Percentiles rank a stretch among this genome's conserved stretches.
These are phyloP conservation scores for Pulveroboletus sp. DNA, from an alignment of 768 basidiomycete genomes.

Conservation along the genomic window DNA sequence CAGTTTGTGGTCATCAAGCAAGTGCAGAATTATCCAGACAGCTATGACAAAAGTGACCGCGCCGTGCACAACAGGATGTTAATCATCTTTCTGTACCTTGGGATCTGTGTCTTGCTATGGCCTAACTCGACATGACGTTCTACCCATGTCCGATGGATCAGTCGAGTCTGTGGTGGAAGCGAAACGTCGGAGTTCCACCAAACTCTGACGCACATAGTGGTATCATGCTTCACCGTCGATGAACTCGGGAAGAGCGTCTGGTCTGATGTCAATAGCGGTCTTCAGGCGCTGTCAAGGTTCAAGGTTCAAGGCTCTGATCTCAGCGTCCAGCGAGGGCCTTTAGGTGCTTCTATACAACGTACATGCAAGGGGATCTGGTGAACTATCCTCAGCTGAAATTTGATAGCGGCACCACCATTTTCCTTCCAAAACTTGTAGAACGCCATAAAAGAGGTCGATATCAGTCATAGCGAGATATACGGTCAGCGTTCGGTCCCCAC, in stretches of 20 bases:
- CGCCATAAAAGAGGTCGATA: slow-evolving; percentile 31
- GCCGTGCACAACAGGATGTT: slow-evolving; percentile 1
- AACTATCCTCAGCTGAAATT: slow-evolving; percentile 19
- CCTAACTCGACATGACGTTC: slow-evolving; percentile 26
- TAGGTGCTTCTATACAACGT: slow-evolving; percentile 10
- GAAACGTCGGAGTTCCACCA: not conserved
- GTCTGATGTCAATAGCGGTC: slow-evolving; percentile 24
- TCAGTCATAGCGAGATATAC: slow-evolving; percentile 7
- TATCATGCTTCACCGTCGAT: slow-evolving; percentile 33
- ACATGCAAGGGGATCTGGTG: slow-evolving; percentile 40
- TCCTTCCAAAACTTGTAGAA: slow-evolving; percentile 34
- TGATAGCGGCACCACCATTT: slow-evolving; percentile 22
- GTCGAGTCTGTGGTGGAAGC: slow-evolving; percentile 8
- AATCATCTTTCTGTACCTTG: not conserved
- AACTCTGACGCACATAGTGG: slow-evolving; percentile 21
- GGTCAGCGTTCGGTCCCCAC: not conserved
- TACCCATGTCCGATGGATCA: slow-evolving; percentile 21
- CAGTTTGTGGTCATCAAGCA: too few species aligned
- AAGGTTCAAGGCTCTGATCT: not conserved
- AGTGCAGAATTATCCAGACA: too few species aligned
- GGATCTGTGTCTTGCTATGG: slow-evolving; percentile 4
- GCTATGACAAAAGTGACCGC: too few species aligned
- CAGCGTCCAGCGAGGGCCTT: not conserved
- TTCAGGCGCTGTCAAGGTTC: slow-evolving; percentile 29
- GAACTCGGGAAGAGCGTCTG: slow-evolving; percentile 32